Evolutionary conservation across 1,139 yeast species (phyloP), one percentile per base, ranked within the genome.

Genomic region (Hemisphaericaspora subhashii): DNA sequence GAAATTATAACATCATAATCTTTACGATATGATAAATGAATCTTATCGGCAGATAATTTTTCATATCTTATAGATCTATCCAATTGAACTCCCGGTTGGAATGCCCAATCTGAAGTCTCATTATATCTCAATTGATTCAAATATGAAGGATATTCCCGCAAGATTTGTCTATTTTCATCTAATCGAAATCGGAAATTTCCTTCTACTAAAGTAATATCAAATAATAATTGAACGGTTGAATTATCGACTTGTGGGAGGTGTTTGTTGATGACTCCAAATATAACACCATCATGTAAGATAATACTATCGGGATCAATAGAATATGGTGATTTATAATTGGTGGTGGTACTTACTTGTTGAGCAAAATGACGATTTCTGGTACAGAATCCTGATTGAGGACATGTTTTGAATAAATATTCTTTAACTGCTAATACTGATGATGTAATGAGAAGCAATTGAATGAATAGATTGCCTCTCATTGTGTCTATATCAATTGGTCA

Each of bases 361-460:
- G 94, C 92, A 58, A 76, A 89, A 44, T 79, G 79, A 38, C 94
- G 66, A 54, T 92, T 88, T 55, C 98, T 72, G 37, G 74, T 66
- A 58, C 98, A 92, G 57, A 92, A 90, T 7, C 97, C 95, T 15
- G 90, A 77, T 51, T 86, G 83, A 9, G 71, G 80, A 63, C 98
- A 92, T 12, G 75, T 79, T 60, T 87, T 86, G 68, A 90, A 86
- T 42, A 89, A 62, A 52, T 82, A 79, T 10, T 76, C 77, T 57
- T 87, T 84, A 18, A 81, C 92, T 1, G 82, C 82, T 6, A 45
- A 18, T 5, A 43, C 58, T 4, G 40, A 36, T 4, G 47, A 35
- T 3, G 47, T 29, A 13, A 39, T 14, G 16, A 37, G 36, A 11
- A 42, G 17, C 12, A 39, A 18, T 20, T 20, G 20, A 13, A 33